Evolutionary conservation across 176 grass and related monocot species (phyloP), one percentile per base, ranked within the genome.

Genomic region (Dendrocalamus sinicus): DNA sequence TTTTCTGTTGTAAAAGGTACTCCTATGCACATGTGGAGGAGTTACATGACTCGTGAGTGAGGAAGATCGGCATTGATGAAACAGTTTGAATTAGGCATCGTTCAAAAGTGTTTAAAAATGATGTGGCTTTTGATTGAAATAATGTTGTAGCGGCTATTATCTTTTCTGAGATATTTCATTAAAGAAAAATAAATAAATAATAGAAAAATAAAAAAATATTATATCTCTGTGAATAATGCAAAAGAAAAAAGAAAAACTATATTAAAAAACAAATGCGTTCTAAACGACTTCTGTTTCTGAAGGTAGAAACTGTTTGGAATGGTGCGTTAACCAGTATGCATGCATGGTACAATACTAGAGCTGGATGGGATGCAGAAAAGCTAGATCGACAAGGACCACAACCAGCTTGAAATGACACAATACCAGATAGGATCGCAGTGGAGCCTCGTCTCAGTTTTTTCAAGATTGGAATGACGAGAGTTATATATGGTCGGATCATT

Each of bases 381-480:
- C 67, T 82, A 73, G 82, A 74, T 74, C 37, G 46, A 76, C 72
- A 61, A 48, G 55, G 84, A 85, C 82, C 76, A 69, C 83, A 64
- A 67, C 51, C 53, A 26, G 57, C 79, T 78, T 75, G 46, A 82
- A 58, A 60, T 82, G 78, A 82, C 83, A 90, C 88, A 2, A 48
- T 66, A 81, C 72, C 72, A 77, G 87, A 73, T 75, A 61, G 40
- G 66, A 16, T 76, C 50, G 78, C 72, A 15, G 79, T 67, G 84
- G 78, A 82, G 65, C 54, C 77, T 45, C 63, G 19, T 57, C 35
- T 51, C 50, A 47, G 12, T 1, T 46, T 63, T 82, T 90, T 78
- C 84, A 83, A 86, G 84, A 90, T 79, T 83, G 66, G 26, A 86
- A 90, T 79, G 55, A 86, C 37, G 19, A 67, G 70, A 46, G 7